phyloP scores from a whole-genome alignment of 257 asterid species.

The Striga asiatica region DNA sequence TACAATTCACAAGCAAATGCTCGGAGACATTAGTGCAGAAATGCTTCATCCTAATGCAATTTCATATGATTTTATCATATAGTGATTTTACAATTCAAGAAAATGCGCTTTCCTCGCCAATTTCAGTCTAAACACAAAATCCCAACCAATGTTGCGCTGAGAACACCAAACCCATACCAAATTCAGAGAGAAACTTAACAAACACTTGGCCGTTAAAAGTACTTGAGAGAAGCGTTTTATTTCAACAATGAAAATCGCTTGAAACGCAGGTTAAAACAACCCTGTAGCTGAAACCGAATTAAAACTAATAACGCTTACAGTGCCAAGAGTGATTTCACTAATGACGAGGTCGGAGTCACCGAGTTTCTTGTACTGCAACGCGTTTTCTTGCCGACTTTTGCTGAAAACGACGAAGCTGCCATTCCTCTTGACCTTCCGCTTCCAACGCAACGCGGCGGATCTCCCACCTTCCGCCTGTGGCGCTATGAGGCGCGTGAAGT shows the following conservation, averaged over 20 bases:
- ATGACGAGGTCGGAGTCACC: slow-evolving; percentile 83
- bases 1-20: neutral
- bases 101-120: too few relatives aligned
- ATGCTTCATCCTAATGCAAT: neutral
- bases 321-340: slow-evolving; percentile 86
- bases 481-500: neutral
- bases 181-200: neutral
- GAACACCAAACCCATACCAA: neutral
- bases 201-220: neutral
- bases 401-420: slow-evolving; percentile 19
- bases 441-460: slow-evolving; percentile 9
- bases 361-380: slow-evolving; percentile 57
- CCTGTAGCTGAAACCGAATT: neutral
- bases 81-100: too few relatives aligned
- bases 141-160: too few relatives aligned
- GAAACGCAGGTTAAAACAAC: neutral
- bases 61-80: neutral
- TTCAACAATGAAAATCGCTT: neutral
- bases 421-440: slow-evolving; percentile 17
- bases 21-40: neutral
- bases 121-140: too few relatives aligned
- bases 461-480: slow-evolving; percentile 16
- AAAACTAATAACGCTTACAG: slow-evolving; percentile 30
- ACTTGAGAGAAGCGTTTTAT: neutral
- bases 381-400: slow-evolving; percentile 18